Conservation (phyloP, 2,329 filamentous ascomycete species). For the Pseudocercospora macadamiae region DNA sequence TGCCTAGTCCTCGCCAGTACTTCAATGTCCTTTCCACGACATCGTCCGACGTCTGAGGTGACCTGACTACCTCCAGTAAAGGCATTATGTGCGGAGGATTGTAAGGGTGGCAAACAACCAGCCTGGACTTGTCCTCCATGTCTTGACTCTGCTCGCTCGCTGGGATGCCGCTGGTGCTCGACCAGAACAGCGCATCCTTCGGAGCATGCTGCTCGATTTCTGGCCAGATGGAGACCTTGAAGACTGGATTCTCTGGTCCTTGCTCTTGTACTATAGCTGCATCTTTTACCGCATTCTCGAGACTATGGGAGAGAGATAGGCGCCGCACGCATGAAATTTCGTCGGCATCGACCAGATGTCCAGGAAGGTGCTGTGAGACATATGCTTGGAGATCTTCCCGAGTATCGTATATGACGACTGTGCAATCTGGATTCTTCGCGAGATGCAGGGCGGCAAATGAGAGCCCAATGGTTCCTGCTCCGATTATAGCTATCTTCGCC, state of each 20-base stretch:
- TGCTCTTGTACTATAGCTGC: conserved; percentile 63
- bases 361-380: conserved; percentile 46
- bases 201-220: conserved; percentile 53
- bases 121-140: conserved; percentile 48
- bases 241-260: conserved; percentile 56
- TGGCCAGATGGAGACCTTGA: conserved; percentile 58
- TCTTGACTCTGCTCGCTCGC: conserved; percentile 52
- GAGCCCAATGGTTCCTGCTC: conserved; percentile 57
- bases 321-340: conserved; percentile 28
- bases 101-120: conserved; percentile 63
- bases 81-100: conserved; percentile 67
- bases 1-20: conserved; percentile 50
- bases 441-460: conserved; percentile 61
- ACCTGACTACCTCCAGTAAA: conserved; percentile 60
- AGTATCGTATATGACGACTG: conserved; percentile 55
- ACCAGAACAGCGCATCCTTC: conserved; percentile 56
- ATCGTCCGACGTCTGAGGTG: conserved; percentile 44
- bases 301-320: conserved; percentile 43
- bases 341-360: conserved; percentile 44
- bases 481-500: conserved; percentile 45
- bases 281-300: conserved; percentile 48
- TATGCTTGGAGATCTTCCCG: conserved; percentile 52
- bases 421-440: conserved; percentile 43
- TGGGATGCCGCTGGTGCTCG: conserved; percentile 60
- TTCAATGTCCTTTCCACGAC: conserved; percentile 46